Evolutionary conservation across 176 grass and related monocot species (phyloP), one percentile per base, ranked within the genome.

Genomic region (Miscanthus lutarioriparius): DNA sequence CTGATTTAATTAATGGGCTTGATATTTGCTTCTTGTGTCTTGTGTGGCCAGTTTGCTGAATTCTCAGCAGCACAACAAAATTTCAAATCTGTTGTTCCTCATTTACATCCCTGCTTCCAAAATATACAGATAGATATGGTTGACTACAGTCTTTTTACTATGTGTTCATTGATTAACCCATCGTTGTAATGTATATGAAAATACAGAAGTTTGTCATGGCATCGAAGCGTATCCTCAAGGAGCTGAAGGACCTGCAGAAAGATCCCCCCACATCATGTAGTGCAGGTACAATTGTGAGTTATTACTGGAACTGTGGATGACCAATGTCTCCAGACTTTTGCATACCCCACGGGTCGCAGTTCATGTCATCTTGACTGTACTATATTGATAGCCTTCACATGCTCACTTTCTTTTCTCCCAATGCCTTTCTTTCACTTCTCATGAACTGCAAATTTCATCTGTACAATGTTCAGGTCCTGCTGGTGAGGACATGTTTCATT

Each of bases 181-280:
- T 45, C 68, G 44, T 13, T 14, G 11, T 66, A 64, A 39, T 80
- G 8, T 65, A 54, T 65, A 54, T 80, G 22, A 40, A 58, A n/a
- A 45, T 67, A 58, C 80, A 83, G 86, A 65, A 64, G 69, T 53
- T 80, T 39, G 67, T 63, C 40, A 90, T 90, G 89, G 89, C 89
- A 43, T 90, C 89, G 5, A 90, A 90, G 49, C 89, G 89, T 39
- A 90, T 90, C 63, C 89, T 90, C 35, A 90, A 90, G 80, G 89
- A 90, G 14, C 62, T 90, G 23, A 90, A 90, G 80, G 89, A 90
- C 70, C 80, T 90, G 89, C 89, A 90, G 89, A 90, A 87, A 74
- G 89, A 90, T 22, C 89, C 89, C 23, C 89, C 89, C 23, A 90
- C 89, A 76, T 90, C 89, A 90, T 90, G 89, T 75, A 90, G 89